Evolutionary conservation across 805 yeast genomes (phyloP).

Genomic region (Candida verbasci): DNA sequence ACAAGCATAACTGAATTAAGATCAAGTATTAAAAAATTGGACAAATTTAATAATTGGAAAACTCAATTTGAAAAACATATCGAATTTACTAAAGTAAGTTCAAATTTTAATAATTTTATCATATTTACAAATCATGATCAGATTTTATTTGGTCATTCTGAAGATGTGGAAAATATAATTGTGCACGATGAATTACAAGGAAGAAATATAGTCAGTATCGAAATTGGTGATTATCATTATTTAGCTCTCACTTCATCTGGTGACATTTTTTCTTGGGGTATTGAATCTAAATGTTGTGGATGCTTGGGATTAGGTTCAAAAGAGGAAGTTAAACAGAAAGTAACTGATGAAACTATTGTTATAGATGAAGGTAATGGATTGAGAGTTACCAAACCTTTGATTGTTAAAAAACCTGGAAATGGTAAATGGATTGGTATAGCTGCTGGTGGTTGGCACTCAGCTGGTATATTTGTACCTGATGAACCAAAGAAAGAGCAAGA

Average conservation of each 20-base stretch:
- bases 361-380: conserved; percentile 28
- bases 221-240: conserved; percentile 69
- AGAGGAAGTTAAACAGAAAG: conserved; percentile 4
- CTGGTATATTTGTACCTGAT: conserved; percentile 43
- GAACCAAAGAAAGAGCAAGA: too few relatives aligned
- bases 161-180: conserved; percentile 6
- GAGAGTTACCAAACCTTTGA: conserved; percentile 14
- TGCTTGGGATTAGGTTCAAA: conserved; percentile 58
- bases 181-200: conserved; percentile 9
- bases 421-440: conserved; percentile 56
- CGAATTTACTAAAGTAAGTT: conserved; percentile 47
- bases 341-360: conserved; percentile 5
- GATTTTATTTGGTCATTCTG: conserved; percentile 37
- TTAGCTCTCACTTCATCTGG: conserved; percentile 62
- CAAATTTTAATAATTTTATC: conserved; percentile 51
- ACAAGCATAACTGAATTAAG: conserved; percentile 3
- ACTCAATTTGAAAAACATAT: conserved; percentile 16
- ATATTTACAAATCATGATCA: conserved; percentile 50
- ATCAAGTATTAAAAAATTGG: neutral
- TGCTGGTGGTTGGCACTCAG: conserved; percentile 81
- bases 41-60: conserved; percentile 18
- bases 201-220: conserved; percentile 44
- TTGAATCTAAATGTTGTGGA: conserved; percentile 59
- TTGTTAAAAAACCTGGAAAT: conserved; percentile 33
- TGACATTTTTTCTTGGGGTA: conserved; percentile 60